A percentile compares a stretch with the other conserved stretches of the same genome.
phyloP scores from a whole-genome alignment of 2,329 filamentous ascomycete species.

The Corinectria fuckeliana region DNA sequence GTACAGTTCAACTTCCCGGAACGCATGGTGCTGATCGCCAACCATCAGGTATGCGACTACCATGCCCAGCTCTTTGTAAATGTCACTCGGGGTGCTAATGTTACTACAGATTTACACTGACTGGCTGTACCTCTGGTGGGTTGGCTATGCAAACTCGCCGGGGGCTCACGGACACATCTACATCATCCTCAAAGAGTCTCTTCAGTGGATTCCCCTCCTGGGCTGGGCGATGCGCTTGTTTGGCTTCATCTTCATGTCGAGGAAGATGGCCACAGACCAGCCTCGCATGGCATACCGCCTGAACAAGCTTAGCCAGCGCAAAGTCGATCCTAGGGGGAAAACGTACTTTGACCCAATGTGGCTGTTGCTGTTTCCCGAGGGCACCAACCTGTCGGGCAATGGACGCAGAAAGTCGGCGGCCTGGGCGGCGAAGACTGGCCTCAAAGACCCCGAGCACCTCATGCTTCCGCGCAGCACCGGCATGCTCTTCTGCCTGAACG shows the following conservation, averaged over 20 bases:
- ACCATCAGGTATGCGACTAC: constrained; percentile 70
- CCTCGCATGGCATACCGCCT: constrained; percentile 77
- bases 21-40: constrained; percentile 82
- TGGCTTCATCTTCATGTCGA: constrained; percentile 90
- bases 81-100: constrained; percentile 33
- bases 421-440: constrained; percentile 79
- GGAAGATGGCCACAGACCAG: constrained; percentile 84
- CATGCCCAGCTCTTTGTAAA: not conserved
- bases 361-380: constrained; percentile 87
- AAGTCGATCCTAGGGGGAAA: constrained; percentile 59
- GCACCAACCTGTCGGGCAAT: constrained; percentile 78
- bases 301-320: constrained; percentile 67
- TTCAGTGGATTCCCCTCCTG: constrained; percentile 81
- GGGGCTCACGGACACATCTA: constrained; percentile 85
- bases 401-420: constrained; percentile 72
- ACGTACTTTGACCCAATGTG: constrained; percentile 81
- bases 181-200: constrained; percentile 88
- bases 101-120: constrained; percentile 76
- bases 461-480: constrained; percentile 83
- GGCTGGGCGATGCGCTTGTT: constrained; percentile 85
- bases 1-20: constrained; percentile 83
- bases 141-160: constrained; percentile 78
- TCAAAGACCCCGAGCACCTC: constrained; percentile 75
- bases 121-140: constrained; percentile 94
- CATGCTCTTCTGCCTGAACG: constrained; percentile 77